Evolutionary conservation across 2,329 filamentous ascomycete genomes (phyloP), one percentile per base, ranked within the genome.

Genomic region (Colletotrichum echinochloae): DNA sequence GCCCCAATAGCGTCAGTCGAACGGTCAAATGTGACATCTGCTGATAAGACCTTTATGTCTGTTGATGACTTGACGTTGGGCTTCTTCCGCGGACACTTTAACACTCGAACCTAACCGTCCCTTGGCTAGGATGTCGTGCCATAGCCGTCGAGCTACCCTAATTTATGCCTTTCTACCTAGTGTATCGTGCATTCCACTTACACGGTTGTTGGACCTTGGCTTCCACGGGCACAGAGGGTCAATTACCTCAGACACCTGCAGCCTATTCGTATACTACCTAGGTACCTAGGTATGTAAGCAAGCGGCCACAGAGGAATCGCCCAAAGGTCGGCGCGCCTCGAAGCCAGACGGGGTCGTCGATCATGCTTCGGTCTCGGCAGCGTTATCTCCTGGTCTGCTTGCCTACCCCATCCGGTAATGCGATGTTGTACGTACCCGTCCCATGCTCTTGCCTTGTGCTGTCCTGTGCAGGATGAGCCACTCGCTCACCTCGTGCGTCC

Each of bases 121-220:
- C 39, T 39, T 65, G 59, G 57, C 16, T 63, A 61, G 74, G 65
- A 74, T 74, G 56, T 74, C 65, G 65, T 66, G 30, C 41, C 52
- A 23, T 56, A n/a, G 26, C 49, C 23, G 30, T 63, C 33, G 51
- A 55, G 26, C 37, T 28, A 14, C 61, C 61, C 33, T 55, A 37
- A 33, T 35, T 14, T 23, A 28, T 49, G 20, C n/a, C n/a, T 5
- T 16, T 23, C 48, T 4, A 30, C 20, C 3, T 55, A 35, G 48
- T 33, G 41, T 28, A 41, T 60, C 46, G 52, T 35, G 12, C 26
- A 46, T 35, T 20, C 30, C 30, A 60, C 57, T 60, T 60, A 49
- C 44, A 49, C 44, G 30, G 46, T 48, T 51, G 30, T 39, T 60
- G 14, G 14, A 60, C 20, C 5, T 49, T 18, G n/a, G n/a, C 57